Evolutionary conservation across 2,329 filamentous ascomycete species (phyloP), one percentile per base, ranked within the genome.

Genomic region (Aspergillus neotritici): DNA sequence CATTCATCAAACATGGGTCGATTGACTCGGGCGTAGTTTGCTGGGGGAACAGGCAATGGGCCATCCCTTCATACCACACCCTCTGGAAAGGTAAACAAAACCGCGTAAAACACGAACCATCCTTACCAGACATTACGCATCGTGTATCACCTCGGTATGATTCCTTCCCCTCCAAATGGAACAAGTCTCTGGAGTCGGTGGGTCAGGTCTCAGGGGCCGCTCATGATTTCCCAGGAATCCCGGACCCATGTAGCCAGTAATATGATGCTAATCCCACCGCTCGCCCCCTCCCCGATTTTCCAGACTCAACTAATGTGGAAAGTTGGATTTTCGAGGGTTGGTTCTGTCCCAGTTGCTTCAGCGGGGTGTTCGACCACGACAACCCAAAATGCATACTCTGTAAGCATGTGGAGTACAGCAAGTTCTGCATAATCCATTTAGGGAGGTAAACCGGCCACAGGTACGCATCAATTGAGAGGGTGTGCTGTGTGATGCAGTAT

Each of bases 141-240:
- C 44, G 31, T 30, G 34, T 39, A 40, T 47, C 45, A 41, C 47
- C 36, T 17, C 21, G 34, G 34, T 25, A 35, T 31, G 16, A 55
- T 56, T 54, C 42, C 51, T 40, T 50, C 51, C 49, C 48, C 17
- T 30, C 10, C 44, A 36, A 10, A 46, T 48, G 45, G 47, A 36
- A 42, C 43, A 15, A 25, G 36, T 33, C 31, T 12, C 39, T 25
- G 41, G 36, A 37, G 31, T 40, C 41, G 10, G 58, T 56, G 60
- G 58, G 48, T 51, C 53, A 17, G 40, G 53, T 61, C 52, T 62
- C 60, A 62, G 60, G 60, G 60, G 60, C 56, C 57, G 55, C 34
- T 38, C 17, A 36, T 48, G 31, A 46, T 48, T 51, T 49, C 38
- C 46, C 44, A 39, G 41, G 41, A 38, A 35, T 44, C 25, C 41